phyloP scores from a whole-genome alignment of 2,329 filamentous ascomycete species.

The Coniochaeta hoffmannii region DNA sequence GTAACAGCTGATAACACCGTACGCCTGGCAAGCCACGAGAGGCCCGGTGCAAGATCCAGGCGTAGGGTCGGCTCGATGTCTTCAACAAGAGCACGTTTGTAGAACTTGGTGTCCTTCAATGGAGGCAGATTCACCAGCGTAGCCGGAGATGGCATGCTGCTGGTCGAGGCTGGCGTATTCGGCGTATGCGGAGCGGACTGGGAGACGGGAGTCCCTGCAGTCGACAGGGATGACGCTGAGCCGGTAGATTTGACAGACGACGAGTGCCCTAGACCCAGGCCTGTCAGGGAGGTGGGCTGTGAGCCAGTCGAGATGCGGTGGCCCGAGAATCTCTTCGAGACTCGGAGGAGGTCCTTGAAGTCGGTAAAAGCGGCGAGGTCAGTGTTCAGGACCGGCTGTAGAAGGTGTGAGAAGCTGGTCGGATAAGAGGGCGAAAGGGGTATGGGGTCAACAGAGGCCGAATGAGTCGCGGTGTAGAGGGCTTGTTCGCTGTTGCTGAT shows the following conservation, averaged over 20 bases:
- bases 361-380: slow-evolving; percentile 79
- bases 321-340: slow-evolving; percentile 50
- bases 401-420: slow-evolving; percentile 71
- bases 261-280: slow-evolving; percentile 36
- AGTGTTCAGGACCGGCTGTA: slow-evolving; percentile 75
- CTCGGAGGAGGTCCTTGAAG: slow-evolving; percentile 68
- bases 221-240: slow-evolving; percentile 52
- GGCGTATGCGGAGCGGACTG: slow-evolving; percentile 51
- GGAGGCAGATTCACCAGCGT: slow-evolving; percentile 41
- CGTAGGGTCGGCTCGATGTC: slow-evolving; percentile 93
- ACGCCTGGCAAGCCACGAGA: slow-evolving; percentile 88
- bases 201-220: slow-evolving; percentile 30
- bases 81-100: slow-evolving; percentile 80
- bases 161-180: slow-evolving; percentile 46
- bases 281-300: slow-evolving; percentile 19
- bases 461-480: slow-evolving; percentile 23
- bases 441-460: slow-evolving; percentile 30
- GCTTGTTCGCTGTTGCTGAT: slow-evolving; percentile 22
- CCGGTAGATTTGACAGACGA: slow-evolving; percentile 38
- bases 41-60: slow-evolving; percentile 78
- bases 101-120: slow-evolving; percentile 88
- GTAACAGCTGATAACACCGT: slow-evolving; percentile 77
- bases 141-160: slow-evolving; percentile 35
- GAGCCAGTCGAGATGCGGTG: slow-evolving; percentile 62
- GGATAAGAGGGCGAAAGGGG: slow-evolving; percentile 47